Percentiles rank a stretch among this genome's conserved stretches.
phyloP scores from a whole-genome alignment of 345 rosid species.

The Atalantia buxifolia region DNA sequence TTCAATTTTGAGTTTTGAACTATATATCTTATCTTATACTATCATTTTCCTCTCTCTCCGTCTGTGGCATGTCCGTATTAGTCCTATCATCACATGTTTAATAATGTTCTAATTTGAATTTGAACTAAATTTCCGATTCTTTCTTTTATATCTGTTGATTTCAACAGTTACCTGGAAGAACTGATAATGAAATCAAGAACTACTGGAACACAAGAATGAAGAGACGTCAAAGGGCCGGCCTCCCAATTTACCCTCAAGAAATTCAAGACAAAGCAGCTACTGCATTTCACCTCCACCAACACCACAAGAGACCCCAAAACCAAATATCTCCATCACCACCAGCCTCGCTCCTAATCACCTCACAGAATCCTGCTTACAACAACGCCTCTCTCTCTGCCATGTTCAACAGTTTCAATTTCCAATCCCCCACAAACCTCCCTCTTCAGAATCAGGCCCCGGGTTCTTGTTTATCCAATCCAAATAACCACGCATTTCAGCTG shows the following conservation, averaged over 20 bases:
- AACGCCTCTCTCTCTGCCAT: slow-evolving; percentile 23
- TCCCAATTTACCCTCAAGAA: slow-evolving; percentile 72
- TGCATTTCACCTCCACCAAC: slow-evolving; percentile 21
- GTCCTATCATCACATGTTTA: neutral
- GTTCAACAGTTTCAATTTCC: slow-evolving; percentile 20
- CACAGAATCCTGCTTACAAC: slow-evolving; percentile 19
- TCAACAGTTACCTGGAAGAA: slow-evolving; percentile 74
- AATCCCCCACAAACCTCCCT: slow-evolving; percentile 13
- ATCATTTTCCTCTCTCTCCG: neutral
- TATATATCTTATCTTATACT: no score
- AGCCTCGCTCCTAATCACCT: slow-evolving; percentile 31
- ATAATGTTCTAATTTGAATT: neutral
- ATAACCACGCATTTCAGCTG: slow-evolving; percentile 14
- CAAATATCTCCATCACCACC: slow-evolving; percentile 29
- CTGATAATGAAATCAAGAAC: slow-evolving; percentile 89
- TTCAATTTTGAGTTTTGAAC: neutral
- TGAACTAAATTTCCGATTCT: neutral
- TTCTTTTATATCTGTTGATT: neutral
- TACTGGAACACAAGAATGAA: slow-evolving; percentile 86
- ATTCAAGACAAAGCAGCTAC: slow-evolving; percentile 30
- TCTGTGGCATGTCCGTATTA: neutral
- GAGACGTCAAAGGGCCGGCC: slow-evolving; percentile 68
- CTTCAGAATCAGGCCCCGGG: slow-evolving; percentile 13
- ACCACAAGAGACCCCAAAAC: slow-evolving; percentile 21
- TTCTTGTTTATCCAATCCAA: slow-evolving; percentile 16